These are phyloP conservation scores for Saussurea involucrata DNA, from an alignment of 129 eudicot species.

Conservation along the genomic window DNA sequence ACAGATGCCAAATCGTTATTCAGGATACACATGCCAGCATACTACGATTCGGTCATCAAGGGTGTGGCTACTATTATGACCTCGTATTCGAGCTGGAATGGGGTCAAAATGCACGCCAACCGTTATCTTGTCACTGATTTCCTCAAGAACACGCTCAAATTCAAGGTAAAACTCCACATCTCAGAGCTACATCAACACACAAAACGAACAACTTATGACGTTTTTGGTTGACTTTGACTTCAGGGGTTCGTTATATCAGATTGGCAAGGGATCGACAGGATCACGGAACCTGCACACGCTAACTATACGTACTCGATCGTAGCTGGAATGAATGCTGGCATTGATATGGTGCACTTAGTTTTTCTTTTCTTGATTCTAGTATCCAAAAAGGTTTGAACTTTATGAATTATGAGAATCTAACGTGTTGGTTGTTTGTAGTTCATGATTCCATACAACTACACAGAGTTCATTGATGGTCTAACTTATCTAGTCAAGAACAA, in stretches of 20 bases:
- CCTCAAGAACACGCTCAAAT: constrained; percentile 44
- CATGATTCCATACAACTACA: constrained; percentile 69
- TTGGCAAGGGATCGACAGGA: constrained; percentile 56
- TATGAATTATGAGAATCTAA: neutral
- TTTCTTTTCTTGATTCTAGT: neutral
- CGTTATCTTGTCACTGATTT: constrained; percentile 47
- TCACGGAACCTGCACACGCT: constrained; percentile 55
- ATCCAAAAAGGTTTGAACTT: neutral
- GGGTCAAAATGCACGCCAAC: constrained; percentile 62
- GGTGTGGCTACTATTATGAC: constrained; percentile 64
- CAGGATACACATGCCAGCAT: constrained; percentile 63
- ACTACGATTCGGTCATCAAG: constrained; percentile 43
- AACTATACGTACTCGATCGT: constrained; percentile 54
- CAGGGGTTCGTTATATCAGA: constrained; percentile 71
- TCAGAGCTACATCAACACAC: neutral
- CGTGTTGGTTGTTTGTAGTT: constrained; percentile 33
- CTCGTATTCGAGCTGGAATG: constrained; percentile 71
- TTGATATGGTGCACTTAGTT: constrained; percentile 49
- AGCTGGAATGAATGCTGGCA: constrained; percentile 50
- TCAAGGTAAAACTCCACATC: constrained; percentile 35
- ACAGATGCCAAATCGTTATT: constrained; percentile 34
- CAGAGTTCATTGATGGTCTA: constrained; percentile 46
- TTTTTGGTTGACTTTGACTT: constrained; percentile 15
- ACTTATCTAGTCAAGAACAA: constrained; percentile 47
- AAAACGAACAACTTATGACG: neutral